Base-by-base conservation (phyloP, 192 early-diverging fungal genomes). In the Thoreauomyces humboldtii region DNA sequence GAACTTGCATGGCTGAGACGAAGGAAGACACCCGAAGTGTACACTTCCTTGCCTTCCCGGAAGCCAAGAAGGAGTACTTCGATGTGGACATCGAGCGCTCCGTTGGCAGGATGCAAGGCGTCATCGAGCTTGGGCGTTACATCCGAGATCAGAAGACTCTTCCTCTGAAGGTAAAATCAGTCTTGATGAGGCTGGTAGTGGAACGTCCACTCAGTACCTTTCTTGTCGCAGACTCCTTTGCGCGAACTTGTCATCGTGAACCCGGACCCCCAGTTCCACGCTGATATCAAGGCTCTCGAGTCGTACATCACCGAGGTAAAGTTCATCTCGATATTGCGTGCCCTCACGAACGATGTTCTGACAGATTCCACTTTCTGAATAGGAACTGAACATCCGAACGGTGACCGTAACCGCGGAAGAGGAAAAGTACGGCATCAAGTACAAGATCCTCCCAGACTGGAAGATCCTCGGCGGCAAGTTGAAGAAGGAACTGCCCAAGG, bases 41-140 rank as follows among this genome's bases (percentile, higher is more conserved):
- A 46, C 96, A 99, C 80, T 99, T 99, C 79, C 81, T 98, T 70
- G 71, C 81, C 17, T 96, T 96, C 90, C 96, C 96, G 17, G 92
- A 89, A 53, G 88, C 81, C 44, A 92, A 94, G 75, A 74, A 88
- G 64, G 90, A 95, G 72, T 98, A 99, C 91, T 96, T 96, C 84
- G 89, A 99, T 74, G 77, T 79, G 5, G 92, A 91, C 19, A 93
- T 99, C 72, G 96, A 99, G 78, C 91, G 96, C 58, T 80, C 90
- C 56, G 91, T 99, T 66, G 80, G 85, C 37, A 88, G 95, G 61
- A 95, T 99, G 93, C 94, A 96, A 78, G 77, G 86, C 1, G 96
- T 99, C 50, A 98, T 99, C 66, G 95, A 99, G 69, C 84, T 93
- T 57, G 95, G 94, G 28, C 88, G 96, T 45, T 75, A 86, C 63